A percentile compares a stretch with the other conserved stretches of the same genome.
These are phyloP conservation scores for Daldinia caldariorum DNA, from an alignment of 495 filamentous ascomycete genomes.

Conservation along the genomic window DNA sequence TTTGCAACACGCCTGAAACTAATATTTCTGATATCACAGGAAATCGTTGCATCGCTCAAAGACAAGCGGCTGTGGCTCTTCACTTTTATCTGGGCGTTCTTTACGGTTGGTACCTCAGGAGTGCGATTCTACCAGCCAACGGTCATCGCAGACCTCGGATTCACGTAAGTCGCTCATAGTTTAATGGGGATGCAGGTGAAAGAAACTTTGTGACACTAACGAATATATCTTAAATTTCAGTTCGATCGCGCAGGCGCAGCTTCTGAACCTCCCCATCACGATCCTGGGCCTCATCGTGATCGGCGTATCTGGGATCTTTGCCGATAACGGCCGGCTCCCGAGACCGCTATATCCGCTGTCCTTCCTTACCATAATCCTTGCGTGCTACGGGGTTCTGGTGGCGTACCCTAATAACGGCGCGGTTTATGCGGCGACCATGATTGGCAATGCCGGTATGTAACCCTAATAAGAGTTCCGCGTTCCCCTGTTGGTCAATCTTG, in stretches of 20 bases:
- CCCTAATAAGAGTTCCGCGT: not conserved
- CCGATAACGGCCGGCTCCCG: slow-evolving; percentile 55
- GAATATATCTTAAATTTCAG: slow-evolving; percentile 22
- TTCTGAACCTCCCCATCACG: slow-evolving; percentile 54
- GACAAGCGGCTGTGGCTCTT: slow-evolving; percentile 52
- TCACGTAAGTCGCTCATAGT: slow-evolving; percentile 45
- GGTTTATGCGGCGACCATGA: slow-evolving; percentile 55
- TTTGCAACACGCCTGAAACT: not conserved
- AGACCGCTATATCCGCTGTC: slow-evolving; percentile 54
- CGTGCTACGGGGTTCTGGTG: slow-evolving; percentile 55
- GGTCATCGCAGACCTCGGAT: slow-evolving; percentile 56
- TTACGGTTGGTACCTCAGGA: slow-evolving; percentile 56
- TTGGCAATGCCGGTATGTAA: slow-evolving; percentile 44
- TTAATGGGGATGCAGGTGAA: not conserved
- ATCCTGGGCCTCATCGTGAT: slow-evolving; percentile 52
- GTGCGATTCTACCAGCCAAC: slow-evolving; percentile 57
- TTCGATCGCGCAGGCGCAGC: slow-evolving; percentile 52
- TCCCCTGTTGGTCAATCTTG: not conserved
- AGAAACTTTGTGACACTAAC: slow-evolving; percentile 5
- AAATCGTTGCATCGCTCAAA: slow-evolving; percentile 48
- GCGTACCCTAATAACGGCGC: slow-evolving; percentile 54
- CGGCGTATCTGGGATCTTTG: slow-evolving; percentile 51
- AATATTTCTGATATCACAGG: slow-evolving; percentile 6
- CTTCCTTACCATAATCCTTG: slow-evolving; percentile 54
- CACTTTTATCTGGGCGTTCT: slow-evolving; percentile 53